These are phyloP conservation scores for Cryptococcus amylolentus DNA, from an alignment of 1,284 basidiomycete species.

Conservation along the genomic window DNA sequence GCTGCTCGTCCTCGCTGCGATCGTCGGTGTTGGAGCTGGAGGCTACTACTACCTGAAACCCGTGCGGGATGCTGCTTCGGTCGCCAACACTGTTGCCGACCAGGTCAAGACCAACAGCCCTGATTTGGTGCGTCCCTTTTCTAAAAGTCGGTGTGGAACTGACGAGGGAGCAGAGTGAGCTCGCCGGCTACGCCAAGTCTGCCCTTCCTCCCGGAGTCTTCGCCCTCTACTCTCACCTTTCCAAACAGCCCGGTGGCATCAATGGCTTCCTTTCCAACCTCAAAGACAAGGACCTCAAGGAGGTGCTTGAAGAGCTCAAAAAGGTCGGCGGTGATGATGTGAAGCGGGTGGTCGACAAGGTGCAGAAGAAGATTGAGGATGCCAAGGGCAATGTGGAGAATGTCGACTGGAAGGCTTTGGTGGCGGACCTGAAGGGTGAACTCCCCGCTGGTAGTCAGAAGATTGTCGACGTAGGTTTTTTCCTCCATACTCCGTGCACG, in stretches of 20 bases:
- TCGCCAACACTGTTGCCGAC: slow-evolving; percentile 24
- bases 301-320: slow-evolving; percentile 43
- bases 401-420: slow-evolving; percentile 45
- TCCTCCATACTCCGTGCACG: neutral
- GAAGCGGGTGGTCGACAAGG: slow-evolving; percentile 39
- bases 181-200: slow-evolving; percentile 28
- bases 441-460: slow-evolving; percentile 37
- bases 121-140: slow-evolving; percentile 14
- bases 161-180: slow-evolving; percentile 8
- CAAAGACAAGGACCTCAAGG: slow-evolving; percentile 40
- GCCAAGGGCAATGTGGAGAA: slow-evolving; percentile 41
- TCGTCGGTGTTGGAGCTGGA: slow-evolving; percentile 35
- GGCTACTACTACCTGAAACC: slow-evolving; percentile 46
- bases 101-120: slow-evolving; percentile 22
- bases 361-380: slow-evolving; percentile 42
- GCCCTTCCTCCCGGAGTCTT: slow-evolving; percentile 35
- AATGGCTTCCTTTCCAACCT: slow-evolving; percentile 39
- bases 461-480: slow-evolving; percentile 35
- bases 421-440: slow-evolving; percentile 38
- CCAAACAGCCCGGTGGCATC: slow-evolving; percentile 32
- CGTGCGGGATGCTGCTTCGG: slow-evolving; percentile 38
- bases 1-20: slow-evolving; percentile 37
- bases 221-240: slow-evolving; percentile 29
- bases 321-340: slow-evolving; percentile 44
- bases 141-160: neutral